A percentile compares a stretch with the other conserved stretches of the same genome.
Evolutionary conservation across 73 alveolate genomes (phyloP).

Genomic region (Paramecium tetraurelia): DNA sequence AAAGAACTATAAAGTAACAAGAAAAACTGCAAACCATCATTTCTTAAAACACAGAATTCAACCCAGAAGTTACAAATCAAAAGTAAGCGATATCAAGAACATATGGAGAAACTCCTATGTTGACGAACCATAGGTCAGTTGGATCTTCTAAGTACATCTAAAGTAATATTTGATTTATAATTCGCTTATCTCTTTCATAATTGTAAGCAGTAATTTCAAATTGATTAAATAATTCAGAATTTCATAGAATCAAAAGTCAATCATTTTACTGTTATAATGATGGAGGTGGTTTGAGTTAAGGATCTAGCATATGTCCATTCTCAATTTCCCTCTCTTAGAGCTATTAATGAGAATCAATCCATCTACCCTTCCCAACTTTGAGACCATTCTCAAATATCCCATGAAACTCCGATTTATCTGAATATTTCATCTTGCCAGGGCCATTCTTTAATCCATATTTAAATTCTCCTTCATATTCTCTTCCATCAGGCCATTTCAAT

Average conservation of each 20-base stretch:
- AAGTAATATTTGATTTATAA: background rate
- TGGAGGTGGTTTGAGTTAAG: background rate
- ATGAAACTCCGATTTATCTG: conserved; percentile 16
- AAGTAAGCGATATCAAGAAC: background rate
- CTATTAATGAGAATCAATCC: conserved; percentile 13
- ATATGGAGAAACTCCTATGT: background rate
- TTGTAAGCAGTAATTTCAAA: background rate
- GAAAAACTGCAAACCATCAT: background rate
- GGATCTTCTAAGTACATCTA: background rate
- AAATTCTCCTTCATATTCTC: conserved; percentile 84
- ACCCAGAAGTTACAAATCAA: background rate
- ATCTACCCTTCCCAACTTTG: conserved; percentile 43
- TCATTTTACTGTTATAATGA: background rate
- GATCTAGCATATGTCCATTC: conserved; percentile 43
- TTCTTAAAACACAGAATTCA: background rate
- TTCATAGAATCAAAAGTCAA: background rate
- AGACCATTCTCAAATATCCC: conserved; percentile 46
- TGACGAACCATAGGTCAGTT: background rate
- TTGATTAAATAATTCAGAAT: background rate
- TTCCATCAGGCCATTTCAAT: conserved; percentile 80
- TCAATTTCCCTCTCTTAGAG: conserved; percentile 8
- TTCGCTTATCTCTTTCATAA: background rate
- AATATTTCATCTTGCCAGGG: conserved; percentile 65
- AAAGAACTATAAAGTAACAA: background rate
- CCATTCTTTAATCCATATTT: conserved; percentile 86